These are phyloP conservation scores for Trifolium subterraneum DNA, from an alignment of 306 rosid genomes.

Conservation along the genomic window DNA sequence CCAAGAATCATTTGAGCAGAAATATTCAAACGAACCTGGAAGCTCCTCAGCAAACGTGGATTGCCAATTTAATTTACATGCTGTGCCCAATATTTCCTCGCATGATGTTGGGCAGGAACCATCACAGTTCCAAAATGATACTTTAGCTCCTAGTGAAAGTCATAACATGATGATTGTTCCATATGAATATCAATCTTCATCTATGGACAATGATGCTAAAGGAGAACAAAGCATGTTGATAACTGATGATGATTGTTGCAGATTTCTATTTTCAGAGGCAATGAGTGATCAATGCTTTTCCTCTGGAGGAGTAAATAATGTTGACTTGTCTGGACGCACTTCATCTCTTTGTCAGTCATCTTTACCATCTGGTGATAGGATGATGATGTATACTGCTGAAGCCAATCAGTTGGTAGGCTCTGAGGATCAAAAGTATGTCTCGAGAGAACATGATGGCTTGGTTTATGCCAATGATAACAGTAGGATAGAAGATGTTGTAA, in stretches of 20 bases:
- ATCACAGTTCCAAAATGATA: constrained; percentile 58
- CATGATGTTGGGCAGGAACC: constrained; percentile 62
- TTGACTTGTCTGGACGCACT: constrained; percentile 55
- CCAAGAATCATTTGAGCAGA: constrained; percentile 58
- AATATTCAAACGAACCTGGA: constrained; percentile 59
- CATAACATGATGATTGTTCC: constrained; percentile 52
- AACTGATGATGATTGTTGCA: constrained; percentile 87
- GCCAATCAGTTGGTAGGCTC: constrained; percentile 56
- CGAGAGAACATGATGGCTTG: constrained; percentile 53
- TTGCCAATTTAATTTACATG: constrained; percentile 55
- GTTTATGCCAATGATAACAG: constrained; percentile 60
- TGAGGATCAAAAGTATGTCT: constrained; percentile 62
- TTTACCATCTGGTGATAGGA: constrained; percentile 36
- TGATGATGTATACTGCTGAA: constrained; percentile 39
- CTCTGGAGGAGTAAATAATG: constrained; percentile 49
- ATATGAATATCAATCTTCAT: constrained; percentile 55
- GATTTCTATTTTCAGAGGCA: constrained; percentile 75
- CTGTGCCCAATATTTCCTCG: constrained; percentile 60
- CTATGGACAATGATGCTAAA: constrained; percentile 53
- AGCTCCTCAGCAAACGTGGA: constrained; percentile 53
- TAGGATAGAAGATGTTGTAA: constrained; percentile 44
- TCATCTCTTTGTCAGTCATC: constrained; percentile 59
- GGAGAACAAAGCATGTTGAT: constrained; percentile 59
- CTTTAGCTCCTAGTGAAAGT: constrained; percentile 53
- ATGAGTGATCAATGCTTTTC: constrained; percentile 56